Percentiles rank a stretch among this genome's conserved stretches.
Evolutionary conservation across 139 green algal species (phyloP).

Genomic region (Micractinium conductrix): DNA sequence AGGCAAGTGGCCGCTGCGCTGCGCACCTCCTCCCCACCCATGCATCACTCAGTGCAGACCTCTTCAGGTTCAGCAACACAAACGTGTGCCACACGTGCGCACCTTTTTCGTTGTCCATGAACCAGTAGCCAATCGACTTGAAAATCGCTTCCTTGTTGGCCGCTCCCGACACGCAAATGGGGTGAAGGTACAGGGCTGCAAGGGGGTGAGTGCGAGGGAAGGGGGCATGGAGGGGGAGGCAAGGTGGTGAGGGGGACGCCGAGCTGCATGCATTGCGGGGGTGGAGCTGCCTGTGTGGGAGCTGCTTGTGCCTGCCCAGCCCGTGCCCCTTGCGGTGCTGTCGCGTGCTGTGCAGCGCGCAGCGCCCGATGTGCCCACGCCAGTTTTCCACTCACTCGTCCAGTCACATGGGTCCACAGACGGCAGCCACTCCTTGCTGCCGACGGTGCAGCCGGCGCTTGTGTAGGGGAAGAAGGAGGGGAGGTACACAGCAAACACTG

Average conservation of each 20-base stretch:
- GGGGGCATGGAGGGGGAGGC: neutral
- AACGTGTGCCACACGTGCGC: neutral
- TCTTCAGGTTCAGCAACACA: neutral
- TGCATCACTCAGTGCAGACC: too few relatives aligned
- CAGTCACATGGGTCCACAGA: conserved; percentile 12
- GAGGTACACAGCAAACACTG: neutral
- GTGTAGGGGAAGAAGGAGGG: neutral
- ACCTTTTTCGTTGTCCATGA: conserved; percentile 19
- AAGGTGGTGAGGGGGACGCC: neutral
- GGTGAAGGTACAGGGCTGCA: conserved; percentile 27
- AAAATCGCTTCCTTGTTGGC: neutral
- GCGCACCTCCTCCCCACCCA: too few relatives aligned
- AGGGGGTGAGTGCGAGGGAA: neutral
- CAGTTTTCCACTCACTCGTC: neutral
- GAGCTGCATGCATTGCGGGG: too few relatives aligned
- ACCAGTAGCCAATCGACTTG: neutral
- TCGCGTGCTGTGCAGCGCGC: neutral
- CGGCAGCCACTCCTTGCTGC: conserved; percentile 4
- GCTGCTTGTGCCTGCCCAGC: neutral
- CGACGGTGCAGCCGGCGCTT: conserved; percentile 3
- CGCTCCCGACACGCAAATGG: neutral
- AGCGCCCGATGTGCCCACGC: neutral
- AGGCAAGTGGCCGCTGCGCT: too few relatives aligned
- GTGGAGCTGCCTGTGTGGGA: neutral
- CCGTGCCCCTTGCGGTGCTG: neutral